phyloP scores from a whole-genome alignment of 768 basidiomycete species.

The Phaffia australis region DNA sequence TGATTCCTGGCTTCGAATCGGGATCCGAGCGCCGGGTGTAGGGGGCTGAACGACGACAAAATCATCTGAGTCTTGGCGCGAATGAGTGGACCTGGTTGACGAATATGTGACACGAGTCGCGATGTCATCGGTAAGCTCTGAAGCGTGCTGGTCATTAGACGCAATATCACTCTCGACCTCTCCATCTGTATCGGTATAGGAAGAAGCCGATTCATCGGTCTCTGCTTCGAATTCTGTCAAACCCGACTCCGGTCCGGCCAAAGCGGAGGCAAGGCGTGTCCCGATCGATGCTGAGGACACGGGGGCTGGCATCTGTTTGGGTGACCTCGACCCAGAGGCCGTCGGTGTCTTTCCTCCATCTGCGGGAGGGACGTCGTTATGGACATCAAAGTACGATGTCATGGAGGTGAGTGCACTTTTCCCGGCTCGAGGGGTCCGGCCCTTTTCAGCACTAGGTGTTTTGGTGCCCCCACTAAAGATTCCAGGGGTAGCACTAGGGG shows the following conservation, averaged over 20 bases:
- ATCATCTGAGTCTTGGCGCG: not conserved
- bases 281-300: not conserved
- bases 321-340: not conserved
- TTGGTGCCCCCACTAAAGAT: not conserved
- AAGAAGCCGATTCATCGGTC: conserved; percentile 1
- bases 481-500: conserved; percentile 11
- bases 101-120: not conserved
- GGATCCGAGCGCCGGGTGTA: conserved; percentile 16
- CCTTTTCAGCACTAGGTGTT: conserved; percentile 5
- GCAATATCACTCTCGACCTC: not conserved
- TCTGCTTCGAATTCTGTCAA: conserved; percentile 16
- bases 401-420: not conserved
- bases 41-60: conserved; percentile 21
- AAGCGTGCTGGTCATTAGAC: not conserved
- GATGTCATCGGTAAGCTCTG: not conserved
- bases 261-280: not conserved
- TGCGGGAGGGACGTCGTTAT: not conserved
- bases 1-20: conserved; percentile 13
- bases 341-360: conserved; percentile 7
- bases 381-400: conserved; percentile 6
- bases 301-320: not conserved
- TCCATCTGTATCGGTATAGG: conserved; percentile 22
- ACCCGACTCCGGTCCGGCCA: not conserved
- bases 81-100: not conserved
- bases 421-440: not conserved